Evolutionary conservation across 2,329 filamentous ascomycete genomes (phyloP), one percentile per base, ranked within the genome.

Genomic region (Arthrobotrys megalospora): DNA sequence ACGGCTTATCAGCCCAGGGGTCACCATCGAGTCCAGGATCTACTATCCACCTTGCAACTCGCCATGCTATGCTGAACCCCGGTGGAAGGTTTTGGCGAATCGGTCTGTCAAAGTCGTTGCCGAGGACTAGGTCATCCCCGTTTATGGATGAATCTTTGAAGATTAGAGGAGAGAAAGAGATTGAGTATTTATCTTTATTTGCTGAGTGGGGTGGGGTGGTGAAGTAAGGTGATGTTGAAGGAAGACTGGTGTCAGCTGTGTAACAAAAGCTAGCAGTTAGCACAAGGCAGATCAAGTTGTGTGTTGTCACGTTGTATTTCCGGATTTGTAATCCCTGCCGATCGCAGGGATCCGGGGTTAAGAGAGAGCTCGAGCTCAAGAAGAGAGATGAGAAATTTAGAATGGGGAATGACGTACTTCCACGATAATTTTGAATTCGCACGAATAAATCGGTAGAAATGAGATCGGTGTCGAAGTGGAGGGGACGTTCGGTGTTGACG

Each of bases 81-180:
- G 93, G 93, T 0, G 96, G 95, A 1, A 99, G 87, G 14, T 91
- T 89, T 83, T 97, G 92, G 34, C 93, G 89, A 81, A 99, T 96
- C 0, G 96, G 93, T 63, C 92, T 89, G 82, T 97, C 94, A 83
- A 98, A 97, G 86, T 97, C 94, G 84, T 98, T 98, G 48, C 95
- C 96, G 82, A 97, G 97, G 67, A 97, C 90, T 1, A 99, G 87
- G 79, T 96, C 90, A 28, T 89, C 85, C 52, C 90, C 93, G 2
- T 87, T 87, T 71, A 97, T 90, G 41, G 88, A 87, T 84, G 84
- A 19, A 7, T 28, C 12, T 38, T 72, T 72, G 43, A 72, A 80
- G 5, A 47, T 48, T 12, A 80, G 7, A 8, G 66, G 78, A 12
- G 67, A 63, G 24, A 79, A 60, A 12, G 68, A 72, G 8, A 79